Conservation (phyloP, 441 rosid genomes). For the Corymbia citriodora region DNA sequence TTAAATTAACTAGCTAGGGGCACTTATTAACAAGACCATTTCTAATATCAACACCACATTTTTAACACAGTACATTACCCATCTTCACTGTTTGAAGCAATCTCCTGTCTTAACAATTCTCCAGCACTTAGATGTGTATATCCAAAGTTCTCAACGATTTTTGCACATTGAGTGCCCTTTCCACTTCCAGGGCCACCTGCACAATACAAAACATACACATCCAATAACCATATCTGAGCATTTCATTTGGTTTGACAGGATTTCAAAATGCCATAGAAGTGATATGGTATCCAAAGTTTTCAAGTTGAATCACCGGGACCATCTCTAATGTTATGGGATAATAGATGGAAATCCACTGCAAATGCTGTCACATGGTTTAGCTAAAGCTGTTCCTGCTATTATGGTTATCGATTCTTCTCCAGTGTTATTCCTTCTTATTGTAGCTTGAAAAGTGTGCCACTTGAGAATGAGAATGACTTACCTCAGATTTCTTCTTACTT, state of each 20-base stretch:
- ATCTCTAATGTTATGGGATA: not conserved
- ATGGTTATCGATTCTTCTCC: not conserved
- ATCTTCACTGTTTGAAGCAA: conserved; percentile 41
- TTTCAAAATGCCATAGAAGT: not conserved
- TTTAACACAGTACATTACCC: conserved; percentile 30
- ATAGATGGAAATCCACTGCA: not conserved
- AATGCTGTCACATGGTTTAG: not conserved
- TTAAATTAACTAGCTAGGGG: not conserved
- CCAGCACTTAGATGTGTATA: conserved; percentile 70
- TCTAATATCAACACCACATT: not conserved
- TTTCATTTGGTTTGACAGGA: not conserved
- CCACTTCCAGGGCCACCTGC: conserved; percentile 84
- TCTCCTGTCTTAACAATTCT: conserved; percentile 62
- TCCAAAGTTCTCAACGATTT: conserved; percentile 60
- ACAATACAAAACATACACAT: not conserved
- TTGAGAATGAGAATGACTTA: not conserved
- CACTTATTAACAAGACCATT: not conserved
- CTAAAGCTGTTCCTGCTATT: not conserved
- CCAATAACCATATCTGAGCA: not conserved
- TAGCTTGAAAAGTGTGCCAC: not conserved
- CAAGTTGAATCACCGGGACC: not conserved
- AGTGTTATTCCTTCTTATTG: not conserved
- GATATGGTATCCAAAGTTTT: not conserved
- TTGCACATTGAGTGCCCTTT: conserved; percentile 69
- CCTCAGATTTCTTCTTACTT: not conserved